Base-by-base conservation (phyloP, 345 rosid species). In the Syzygium oleosum region DNA sequence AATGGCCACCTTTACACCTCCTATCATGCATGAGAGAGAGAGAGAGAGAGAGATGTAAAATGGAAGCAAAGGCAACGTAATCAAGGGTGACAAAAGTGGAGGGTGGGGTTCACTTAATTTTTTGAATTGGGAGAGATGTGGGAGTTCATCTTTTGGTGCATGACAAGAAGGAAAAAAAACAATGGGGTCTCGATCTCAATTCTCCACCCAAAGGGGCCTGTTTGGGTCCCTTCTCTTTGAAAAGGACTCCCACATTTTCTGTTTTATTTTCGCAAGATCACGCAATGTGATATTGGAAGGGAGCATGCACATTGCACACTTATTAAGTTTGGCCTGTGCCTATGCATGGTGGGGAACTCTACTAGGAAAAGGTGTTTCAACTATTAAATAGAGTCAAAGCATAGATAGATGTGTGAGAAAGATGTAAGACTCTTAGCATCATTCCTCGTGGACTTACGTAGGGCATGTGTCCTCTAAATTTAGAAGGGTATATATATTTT, bases 31-130 rank as follows among this genome's bases (percentile, higher is more conserved):
- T 88, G 61, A 89, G 86, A 51, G n/a, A 83, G 79, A 56, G 87
- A 87, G 84, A 78, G 89, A 87, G 79, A 86, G 80, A 87, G 88
- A 93, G 89, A 58, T 91, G 94, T 94, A 87, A 92, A 92, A 91
- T 89, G 92, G 94, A 93, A 94, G 94, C 93, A 93, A 94, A 93
- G 93, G 86, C 52, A 88, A 87, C 88, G 90, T 90, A 90, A 84
- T 90, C 92, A 87, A 91, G 90, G 87, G 92, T 78, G 90, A 89
- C 89, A 87, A 91, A 85, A 87, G 88, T 90, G 91, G 77, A 87
- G 84, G 65, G 92, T 91, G 90, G 94, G 91, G 91, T 88, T 91
- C 68, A 68, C 51, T 27, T 46, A 27, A 12, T 41, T 52, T 52
- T 86, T 63, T 86, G 51, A 53, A 53, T 59, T 6, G 52, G 46